Conservation (phyloP, 2,329 filamentous ascomycete genomes). For the Penicillium hordei region DNA sequence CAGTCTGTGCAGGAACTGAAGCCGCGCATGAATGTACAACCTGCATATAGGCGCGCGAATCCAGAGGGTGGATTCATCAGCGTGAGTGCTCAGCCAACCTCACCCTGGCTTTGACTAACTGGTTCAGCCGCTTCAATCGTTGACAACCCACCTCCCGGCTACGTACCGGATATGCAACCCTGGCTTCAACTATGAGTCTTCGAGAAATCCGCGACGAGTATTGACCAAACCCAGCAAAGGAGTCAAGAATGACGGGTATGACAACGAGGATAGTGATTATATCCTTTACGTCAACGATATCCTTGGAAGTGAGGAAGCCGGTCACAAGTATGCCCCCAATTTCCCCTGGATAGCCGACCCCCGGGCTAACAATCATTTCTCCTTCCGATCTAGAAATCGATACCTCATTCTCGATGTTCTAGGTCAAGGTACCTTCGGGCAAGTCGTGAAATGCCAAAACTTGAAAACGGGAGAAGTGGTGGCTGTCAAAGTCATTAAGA, state of each 20-base stretch:
- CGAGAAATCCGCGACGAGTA: constrained; percentile 89
- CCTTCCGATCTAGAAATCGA: constrained; percentile 64
- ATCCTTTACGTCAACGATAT: constrained; percentile 99
- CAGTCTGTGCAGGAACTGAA: constrained; percentile 70
- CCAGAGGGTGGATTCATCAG: constrained; percentile 98
- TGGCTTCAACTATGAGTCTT: constrained; percentile 97
- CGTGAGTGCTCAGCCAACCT: constrained; percentile 54
- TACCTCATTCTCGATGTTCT: constrained; percentile 97
- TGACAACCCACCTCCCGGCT: constrained; percentile 87
- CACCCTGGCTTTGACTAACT: constrained; percentile 17
- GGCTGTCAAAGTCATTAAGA: constrained; percentile 98
- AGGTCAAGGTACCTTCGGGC: constrained; percentile 95
- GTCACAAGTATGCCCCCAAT: constrained; percentile 73
- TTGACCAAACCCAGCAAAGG: constrained; percentile 98
- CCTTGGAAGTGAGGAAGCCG: constrained; percentile 92
- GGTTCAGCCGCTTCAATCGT: constrained; percentile 83
- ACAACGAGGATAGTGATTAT: constrained; percentile 99
- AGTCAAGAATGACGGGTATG: constrained; percentile 96
- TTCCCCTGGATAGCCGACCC: neutral
- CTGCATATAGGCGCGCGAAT: constrained; percentile 86
- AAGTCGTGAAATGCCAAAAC: constrained; percentile 99
- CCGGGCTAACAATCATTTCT: constrained; percentile 11
- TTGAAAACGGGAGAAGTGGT: constrained; percentile 98
- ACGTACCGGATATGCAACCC: constrained; percentile 99
- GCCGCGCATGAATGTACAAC: constrained; percentile 81